Percentiles rank a stretch among this genome's conserved stretches.
These are phyloP conservation scores for Globisporangium cylindrosporum DNA, from an alignment of 352 stramenopile species.

Conservation along the genomic window DNA sequence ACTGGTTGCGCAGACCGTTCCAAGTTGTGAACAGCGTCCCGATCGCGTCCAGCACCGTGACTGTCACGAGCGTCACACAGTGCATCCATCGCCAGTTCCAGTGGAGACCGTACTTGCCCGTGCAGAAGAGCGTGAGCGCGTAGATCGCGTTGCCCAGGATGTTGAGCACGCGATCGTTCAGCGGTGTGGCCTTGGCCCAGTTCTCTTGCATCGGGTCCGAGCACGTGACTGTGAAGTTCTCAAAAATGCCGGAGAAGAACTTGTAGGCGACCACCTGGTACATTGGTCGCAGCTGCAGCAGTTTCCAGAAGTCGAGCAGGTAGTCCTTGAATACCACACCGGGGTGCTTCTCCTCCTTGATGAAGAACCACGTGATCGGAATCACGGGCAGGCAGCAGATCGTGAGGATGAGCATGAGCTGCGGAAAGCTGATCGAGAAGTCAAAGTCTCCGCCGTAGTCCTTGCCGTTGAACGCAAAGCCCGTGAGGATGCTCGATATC, in stretches of 20 bases:
- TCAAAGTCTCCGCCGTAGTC: slow-evolving; percentile 22
- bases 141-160: too few species aligned
- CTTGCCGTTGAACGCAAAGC: too few species aligned
- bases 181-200: slow-evolving; percentile 30
- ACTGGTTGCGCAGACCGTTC: slow-evolving; percentile 39
- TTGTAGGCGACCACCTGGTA: slow-evolving; percentile 52
- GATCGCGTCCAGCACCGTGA: slow-evolving; percentile 28
- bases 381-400: slow-evolving; percentile 33
- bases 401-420: slow-evolving; percentile 30
- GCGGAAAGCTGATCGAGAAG: slow-evolving; percentile 30
- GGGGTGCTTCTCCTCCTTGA: slow-evolving; percentile 40
- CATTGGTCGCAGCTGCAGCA: slow-evolving; percentile 37
- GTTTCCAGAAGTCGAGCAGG: slow-evolving; percentile 30
- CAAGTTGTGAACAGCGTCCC: slow-evolving; percentile 36
- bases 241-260: slow-evolving; percentile 41
- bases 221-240: slow-evolving; percentile 31
- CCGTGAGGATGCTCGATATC: too few species aligned
- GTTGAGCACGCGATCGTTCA: too few species aligned
- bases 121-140: too few species aligned
- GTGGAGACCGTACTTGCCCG: too few species aligned
- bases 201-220: slow-evolving; percentile 34
- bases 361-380: slow-evolving; percentile 43
- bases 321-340: slow-evolving; percentile 35
- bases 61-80: slow-evolving; percentile 30
- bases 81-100: slow-evolving; percentile 16